These are phyloP conservation scores for Cercospora citrullina DNA, from an alignment of 2,329 filamentous ascomycete species.

Conservation along the genomic window DNA sequence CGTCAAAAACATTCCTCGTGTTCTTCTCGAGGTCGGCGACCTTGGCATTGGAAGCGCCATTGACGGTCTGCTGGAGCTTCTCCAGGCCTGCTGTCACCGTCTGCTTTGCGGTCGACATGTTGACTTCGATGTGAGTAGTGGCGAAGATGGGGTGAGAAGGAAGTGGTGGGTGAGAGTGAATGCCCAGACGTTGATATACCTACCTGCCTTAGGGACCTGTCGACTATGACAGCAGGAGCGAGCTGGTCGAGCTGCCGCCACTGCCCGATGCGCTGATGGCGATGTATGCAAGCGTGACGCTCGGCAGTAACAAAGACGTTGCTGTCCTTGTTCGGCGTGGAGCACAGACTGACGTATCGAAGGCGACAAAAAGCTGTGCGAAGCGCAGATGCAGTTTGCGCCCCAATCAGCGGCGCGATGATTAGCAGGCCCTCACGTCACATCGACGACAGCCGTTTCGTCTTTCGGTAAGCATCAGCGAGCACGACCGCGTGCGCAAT, in stretches of 20 bases:
- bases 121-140: slow-evolving; percentile 9
- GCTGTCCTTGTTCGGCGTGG: slow-evolving; percentile 6
- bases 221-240: slow-evolving; percentile 6
- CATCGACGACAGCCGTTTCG: slow-evolving; percentile 8
- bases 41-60: slow-evolving; percentile 50
- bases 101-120: slow-evolving; percentile 27
- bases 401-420: slow-evolving; percentile 16
- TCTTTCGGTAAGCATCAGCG: background rate
- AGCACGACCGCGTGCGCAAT: background rate
- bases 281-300: slow-evolving; percentile 13
- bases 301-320: slow-evolving; percentile 1
- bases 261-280: background rate
- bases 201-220: background rate
- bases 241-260: background rate
- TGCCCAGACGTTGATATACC: background rate
- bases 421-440: slow-evolving; percentile 19
- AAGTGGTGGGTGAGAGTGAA: background rate
- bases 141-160: background rate
- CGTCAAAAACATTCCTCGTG: slow-evolving; percentile 58
- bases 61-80: slow-evolving; percentile 37
- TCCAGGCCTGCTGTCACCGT: slow-evolving; percentile 30
- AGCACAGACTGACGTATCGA: slow-evolving; percentile 3
- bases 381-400: slow-evolving; percentile 5
- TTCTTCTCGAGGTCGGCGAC: slow-evolving; percentile 60
- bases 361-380: slow-evolving; percentile 7